phyloP scores from a whole-genome alignment of 495 filamentous ascomycete genomes.

The Neurospora hispaniola region DNA sequence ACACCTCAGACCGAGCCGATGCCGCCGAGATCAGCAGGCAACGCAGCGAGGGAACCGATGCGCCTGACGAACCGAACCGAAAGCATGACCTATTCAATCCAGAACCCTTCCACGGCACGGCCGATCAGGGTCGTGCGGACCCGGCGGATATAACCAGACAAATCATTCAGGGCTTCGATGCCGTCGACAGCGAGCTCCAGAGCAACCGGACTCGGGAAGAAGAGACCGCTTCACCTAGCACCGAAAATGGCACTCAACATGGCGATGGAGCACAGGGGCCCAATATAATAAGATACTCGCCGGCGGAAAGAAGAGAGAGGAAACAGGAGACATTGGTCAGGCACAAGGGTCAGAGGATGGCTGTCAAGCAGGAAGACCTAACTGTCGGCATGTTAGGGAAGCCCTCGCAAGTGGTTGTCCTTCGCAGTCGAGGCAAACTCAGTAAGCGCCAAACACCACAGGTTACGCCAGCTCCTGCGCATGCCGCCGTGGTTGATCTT shows the following conservation, averaged over 20 bases:
- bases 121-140: background rate
- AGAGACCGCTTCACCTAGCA: background rate
- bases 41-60: background rate
- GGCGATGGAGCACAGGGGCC: background rate
- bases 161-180: background rate
- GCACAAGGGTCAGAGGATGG: background rate
- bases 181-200: background rate
- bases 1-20: background rate
- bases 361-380: background rate
- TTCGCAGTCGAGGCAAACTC: constrained; percentile 15
- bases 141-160: background rate
- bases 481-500: constrained; percentile 16
- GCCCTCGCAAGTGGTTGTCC: background rate
- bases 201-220: background rate
- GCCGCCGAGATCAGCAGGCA: background rate
- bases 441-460: background rate
- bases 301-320: background rate
- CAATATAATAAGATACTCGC: background rate
- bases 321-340: background rate
- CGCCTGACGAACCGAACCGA: background rate
- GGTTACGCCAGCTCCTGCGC: background rate
- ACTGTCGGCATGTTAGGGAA: background rate
- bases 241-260: background rate
- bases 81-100: background rate
- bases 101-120: background rate